A percentile compares a stretch with the other conserved stretches of the same genome.
phyloP scores from a whole-genome alignment of 306 rosid species.

The Quercus mongolica region DNA sequence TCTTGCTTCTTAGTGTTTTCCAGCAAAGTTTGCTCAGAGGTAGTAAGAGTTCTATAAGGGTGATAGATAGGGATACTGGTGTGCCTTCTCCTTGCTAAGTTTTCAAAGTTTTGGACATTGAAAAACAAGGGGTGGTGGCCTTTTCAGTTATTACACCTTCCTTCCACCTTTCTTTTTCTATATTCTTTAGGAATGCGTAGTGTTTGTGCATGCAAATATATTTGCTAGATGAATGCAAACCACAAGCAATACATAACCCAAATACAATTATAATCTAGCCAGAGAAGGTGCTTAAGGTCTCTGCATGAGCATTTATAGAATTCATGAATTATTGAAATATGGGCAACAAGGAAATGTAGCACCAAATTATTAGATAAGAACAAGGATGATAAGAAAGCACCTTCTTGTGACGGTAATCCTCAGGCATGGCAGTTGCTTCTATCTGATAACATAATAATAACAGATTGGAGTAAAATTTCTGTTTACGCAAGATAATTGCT shows the following conservation, averaged over 20 bases:
- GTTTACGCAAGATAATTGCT: not conserved
- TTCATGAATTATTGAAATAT: not conserved
- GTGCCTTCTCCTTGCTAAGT: not conserved
- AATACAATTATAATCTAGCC: not conserved
- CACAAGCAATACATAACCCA: not conserved
- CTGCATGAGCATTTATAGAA: not conserved
- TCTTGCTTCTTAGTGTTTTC: slow-evolving; percentile 5
- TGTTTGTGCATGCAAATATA: not conserved
- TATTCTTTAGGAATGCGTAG: not conserved
- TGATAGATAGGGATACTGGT: not conserved
- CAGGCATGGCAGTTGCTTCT: slow-evolving; percentile 83
- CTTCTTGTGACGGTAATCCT: slow-evolving; percentile 77
- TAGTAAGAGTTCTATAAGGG: not conserved
- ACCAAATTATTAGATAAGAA: not conserved
- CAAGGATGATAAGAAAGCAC: slow-evolving; percentile 34
- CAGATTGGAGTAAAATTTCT: slow-evolving; percentile 9
- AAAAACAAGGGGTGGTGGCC: not conserved
- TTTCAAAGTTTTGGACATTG: not conserved
- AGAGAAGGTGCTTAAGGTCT: not conserved
- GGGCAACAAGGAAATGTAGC: slow-evolving; percentile 4
- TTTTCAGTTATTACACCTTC: not conserved
- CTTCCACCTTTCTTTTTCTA: not conserved
- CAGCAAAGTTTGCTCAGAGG: not conserved
- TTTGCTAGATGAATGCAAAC: not conserved
- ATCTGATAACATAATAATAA: slow-evolving; percentile 47